Percentiles rank a stretch among this genome's conserved stretches.
These are phyloP conservation scores for Tripterygium wilfordii DNA, from an alignment of 177 flowering plant species.

Conservation along the genomic window DNA sequence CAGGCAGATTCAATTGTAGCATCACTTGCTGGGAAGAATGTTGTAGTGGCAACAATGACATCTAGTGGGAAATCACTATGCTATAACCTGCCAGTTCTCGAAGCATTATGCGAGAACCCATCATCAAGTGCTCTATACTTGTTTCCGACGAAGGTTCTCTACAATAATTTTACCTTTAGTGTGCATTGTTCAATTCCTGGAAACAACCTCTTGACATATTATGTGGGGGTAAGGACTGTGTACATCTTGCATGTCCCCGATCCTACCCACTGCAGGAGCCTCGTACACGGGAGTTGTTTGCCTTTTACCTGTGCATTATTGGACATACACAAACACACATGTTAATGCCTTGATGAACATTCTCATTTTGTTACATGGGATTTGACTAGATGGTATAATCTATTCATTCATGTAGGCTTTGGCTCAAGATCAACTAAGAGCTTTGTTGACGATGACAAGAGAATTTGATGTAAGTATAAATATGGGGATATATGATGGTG, in stretches of 20 bases:
- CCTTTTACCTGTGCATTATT: not conserved
- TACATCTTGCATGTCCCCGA: too few species aligned
- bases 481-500: conserved; percentile 93
- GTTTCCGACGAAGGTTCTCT: conserved; percentile 86
- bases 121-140: conserved; percentile 74
- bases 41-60: conserved; percentile 88
- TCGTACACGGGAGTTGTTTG: too few species aligned
- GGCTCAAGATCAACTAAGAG: conserved; percentile 91
- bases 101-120: conserved; percentile 50
- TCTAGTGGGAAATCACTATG: conserved; percentile 99
- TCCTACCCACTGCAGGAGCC: too few species aligned
- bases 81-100: conserved; percentile 88
- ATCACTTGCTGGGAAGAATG: conserved; percentile 71
- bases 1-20: conserved; percentile 80
- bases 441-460: conserved; percentile 44
- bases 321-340: too few species aligned
- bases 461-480: conserved; percentile 38
- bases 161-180: too few species aligned
- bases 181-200: too few species aligned
- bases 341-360: too few species aligned
- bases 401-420: conserved; percentile 55
- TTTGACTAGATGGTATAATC: not conserved
- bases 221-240: too few species aligned
- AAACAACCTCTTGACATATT: too few species aligned
- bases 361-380: too few species aligned